Evolutionary conservation across 257 asterid species (phyloP).

Genomic region (Nicotiana paniculata): DNA sequence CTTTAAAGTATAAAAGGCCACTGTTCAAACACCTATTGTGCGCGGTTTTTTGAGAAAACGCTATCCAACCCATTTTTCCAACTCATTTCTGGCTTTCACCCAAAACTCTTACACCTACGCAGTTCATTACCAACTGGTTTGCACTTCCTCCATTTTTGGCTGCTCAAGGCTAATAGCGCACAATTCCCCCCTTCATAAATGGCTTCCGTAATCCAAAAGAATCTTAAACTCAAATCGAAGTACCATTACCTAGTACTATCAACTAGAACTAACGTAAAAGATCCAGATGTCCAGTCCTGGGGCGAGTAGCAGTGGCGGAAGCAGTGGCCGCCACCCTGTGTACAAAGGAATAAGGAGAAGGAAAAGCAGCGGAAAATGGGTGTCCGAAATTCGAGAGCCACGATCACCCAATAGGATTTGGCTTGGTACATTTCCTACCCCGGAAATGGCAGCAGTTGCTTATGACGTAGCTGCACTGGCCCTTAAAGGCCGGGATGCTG

Average conservation of each 20-base stretch:
- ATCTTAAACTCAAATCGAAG: slow-evolving; percentile 28
- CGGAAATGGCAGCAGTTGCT: slow-evolving; percentile 65
- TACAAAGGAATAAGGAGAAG: slow-evolving; percentile 61
- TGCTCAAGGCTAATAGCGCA: slow-evolving; percentile 14
- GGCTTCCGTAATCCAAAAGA: slow-evolving; percentile 28
- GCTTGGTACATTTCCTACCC: slow-evolving; percentile 57
- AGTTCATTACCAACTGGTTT: slow-evolving; percentile 39
- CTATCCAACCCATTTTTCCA: slow-evolving; percentile 53
- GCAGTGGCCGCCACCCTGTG: slow-evolving; percentile 27
- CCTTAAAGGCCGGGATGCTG: slow-evolving; percentile 37
- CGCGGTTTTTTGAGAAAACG: slow-evolving; percentile 15
- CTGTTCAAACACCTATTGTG: neutral
- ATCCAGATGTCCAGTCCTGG: neutral
- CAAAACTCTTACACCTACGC: slow-evolving; percentile 24
- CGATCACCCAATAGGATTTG: slow-evolving; percentile 48
- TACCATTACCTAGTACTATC: neutral
- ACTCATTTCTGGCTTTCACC: slow-evolving; percentile 48
- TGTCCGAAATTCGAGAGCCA: slow-evolving; percentile 63
- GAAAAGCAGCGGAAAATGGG: slow-evolving; percentile 51
- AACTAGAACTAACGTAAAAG: too few relatives aligned
- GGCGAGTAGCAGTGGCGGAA: neutral
- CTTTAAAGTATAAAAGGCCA: neutral
- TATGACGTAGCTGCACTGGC: slow-evolving; percentile 60
- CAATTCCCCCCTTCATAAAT: slow-evolving; percentile 31
- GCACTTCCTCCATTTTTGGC: slow-evolving; percentile 41